A percentile compares a stretch with the other conserved stretches of the same genome.
Conservation (phyloP, 257 asterid species). For the Primulina huaijiensis region DNA sequence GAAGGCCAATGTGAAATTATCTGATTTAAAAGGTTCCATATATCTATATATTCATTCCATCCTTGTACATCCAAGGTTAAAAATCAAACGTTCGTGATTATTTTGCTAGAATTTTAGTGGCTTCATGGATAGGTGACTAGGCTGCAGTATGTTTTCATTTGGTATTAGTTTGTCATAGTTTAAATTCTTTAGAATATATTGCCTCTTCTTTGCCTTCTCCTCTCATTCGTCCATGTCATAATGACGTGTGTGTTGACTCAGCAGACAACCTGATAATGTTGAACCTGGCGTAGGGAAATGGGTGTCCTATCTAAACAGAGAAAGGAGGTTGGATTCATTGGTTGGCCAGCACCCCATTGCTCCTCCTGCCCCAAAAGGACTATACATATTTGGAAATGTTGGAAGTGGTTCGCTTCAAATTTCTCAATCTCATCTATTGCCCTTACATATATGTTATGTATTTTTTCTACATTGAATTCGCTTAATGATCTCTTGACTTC, state of each 20-base stretch:
- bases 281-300: conserved; percentile 97
- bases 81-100: background rate
- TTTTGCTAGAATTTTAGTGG: too few species aligned
- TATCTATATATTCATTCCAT: background rate
- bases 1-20: background rate
- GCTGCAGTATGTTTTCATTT: too few species aligned
- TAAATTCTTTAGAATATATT: background rate
- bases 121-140: too few species aligned
- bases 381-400: conserved; percentile 86
- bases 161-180: background rate
- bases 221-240: conserved; percentile 22
- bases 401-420: conserved; percentile 82
- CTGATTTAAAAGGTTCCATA: background rate
- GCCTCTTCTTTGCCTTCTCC: conserved; percentile 21
- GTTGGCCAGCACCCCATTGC: conserved; percentile 79
- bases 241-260: conserved; percentile 28
- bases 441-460: background rate
- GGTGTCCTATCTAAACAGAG: conserved; percentile 97
- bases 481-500: conserved; percentile 11
- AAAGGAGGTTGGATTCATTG: conserved; percentile 67
- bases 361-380: conserved; percentile 94
- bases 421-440: conserved; percentile 17
- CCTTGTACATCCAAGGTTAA: background rate
- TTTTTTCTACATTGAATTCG: conserved; percentile 2
- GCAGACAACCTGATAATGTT: conserved; percentile 44